phyloP scores from a whole-genome alignment of 768 basidiomycete genomes.

The Filobasidium wieringae region DNA sequence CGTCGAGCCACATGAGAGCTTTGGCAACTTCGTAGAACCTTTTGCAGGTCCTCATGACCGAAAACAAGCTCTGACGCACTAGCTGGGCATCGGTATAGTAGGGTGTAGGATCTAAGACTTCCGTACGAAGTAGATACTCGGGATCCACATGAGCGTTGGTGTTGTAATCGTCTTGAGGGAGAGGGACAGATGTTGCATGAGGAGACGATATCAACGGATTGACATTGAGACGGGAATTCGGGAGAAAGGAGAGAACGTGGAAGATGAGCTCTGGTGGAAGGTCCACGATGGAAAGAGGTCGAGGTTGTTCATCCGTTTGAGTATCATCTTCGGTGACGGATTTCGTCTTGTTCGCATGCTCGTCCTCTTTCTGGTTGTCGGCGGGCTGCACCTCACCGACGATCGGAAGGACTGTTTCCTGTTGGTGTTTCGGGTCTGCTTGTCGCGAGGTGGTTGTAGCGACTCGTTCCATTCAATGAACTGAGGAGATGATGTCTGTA shows the following conservation, averaged over 20 bases:
- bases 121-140: not conserved
- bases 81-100: not conserved
- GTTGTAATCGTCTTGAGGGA: slow-evolving; percentile 1
- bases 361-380: no score
- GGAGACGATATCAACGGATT: not conserved
- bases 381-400: no score
- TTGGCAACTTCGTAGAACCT: slow-evolving; percentile 25
- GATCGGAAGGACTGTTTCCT: no score
- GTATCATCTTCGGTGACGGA: no score
- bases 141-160: not conserved
- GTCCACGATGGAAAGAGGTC: not conserved
- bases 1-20: slow-evolving; percentile 36
- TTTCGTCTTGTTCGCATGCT: no score
- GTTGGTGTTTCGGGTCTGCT: no score
- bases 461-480: no score
- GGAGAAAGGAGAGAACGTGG: not conserved
- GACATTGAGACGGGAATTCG: not conserved
- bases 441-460: no score
- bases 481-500: no score
- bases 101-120: slow-evolving; percentile 2
- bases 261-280: not conserved
- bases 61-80: not conserved
- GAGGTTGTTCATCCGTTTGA: no score
- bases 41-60: not conserved
- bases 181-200: not conserved